Conservation (phyloP, 768 basidiomycete species). For the Lepiota venenata region DNA sequence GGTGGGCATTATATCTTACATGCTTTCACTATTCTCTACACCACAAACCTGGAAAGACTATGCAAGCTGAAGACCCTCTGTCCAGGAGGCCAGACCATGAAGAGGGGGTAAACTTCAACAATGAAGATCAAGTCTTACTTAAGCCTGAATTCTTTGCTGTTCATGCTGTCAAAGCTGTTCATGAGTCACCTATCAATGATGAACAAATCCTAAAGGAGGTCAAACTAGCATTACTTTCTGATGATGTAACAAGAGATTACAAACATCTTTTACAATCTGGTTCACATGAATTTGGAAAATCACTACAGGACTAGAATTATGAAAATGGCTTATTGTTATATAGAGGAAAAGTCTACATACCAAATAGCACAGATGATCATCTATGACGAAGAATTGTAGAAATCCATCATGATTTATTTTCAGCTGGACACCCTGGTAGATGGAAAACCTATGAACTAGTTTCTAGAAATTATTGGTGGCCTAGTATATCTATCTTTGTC, state of each 20-base stretch:
- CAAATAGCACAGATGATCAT: background rate
- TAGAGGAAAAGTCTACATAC: constrained; percentile 1
- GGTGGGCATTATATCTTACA: background rate
- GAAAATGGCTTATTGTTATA: background rate
- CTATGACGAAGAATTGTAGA: background rate
- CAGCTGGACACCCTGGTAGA: background rate
- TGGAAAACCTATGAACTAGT: no score
- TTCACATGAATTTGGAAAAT: background rate
- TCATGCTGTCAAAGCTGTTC: background rate
- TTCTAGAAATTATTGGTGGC: no score
- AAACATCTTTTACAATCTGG: background rate
- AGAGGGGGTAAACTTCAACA: background rate
- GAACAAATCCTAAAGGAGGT: background rate
- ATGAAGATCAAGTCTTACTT: background rate
- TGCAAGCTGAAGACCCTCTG: background rate
- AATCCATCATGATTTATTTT: background rate
- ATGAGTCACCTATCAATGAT: background rate
- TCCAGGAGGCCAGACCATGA: background rate
- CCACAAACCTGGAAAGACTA: background rate
- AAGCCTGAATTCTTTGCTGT: constrained; percentile 1
- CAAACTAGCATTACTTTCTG: background rate
- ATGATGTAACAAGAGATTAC: background rate
- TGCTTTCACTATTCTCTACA: background rate
- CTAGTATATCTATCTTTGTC: no score
- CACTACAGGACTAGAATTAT: background rate